These are phyloP conservation scores for Flaveria trinervia DNA, from an alignment of 129 eudicot species.

Conservation along the genomic window DNA sequence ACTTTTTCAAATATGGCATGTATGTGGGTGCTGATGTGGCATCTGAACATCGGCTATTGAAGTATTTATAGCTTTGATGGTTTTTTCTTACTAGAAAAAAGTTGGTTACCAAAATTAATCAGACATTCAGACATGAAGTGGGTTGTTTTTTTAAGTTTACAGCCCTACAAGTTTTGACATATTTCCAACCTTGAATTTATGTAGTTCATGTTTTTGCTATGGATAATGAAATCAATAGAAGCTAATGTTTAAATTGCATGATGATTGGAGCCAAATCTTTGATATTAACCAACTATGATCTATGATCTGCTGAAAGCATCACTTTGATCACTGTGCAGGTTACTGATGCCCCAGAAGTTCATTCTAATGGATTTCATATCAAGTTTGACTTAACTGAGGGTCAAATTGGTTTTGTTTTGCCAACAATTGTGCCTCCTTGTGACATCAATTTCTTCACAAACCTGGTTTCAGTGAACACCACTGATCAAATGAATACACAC, in stretches of 20 bases:
- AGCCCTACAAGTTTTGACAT: too few relatives aligned
- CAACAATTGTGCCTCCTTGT: conserved; percentile 82
- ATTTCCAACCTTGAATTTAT: too few relatives aligned
- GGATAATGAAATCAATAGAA: too few relatives aligned
- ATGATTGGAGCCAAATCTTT: neutral
- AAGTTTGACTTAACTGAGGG: conserved; percentile 89
- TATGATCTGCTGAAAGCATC: conserved; percentile 5
- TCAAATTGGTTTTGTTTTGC: conserved; percentile 92
- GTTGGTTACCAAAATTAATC: neutral
- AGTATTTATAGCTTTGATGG: neutral
- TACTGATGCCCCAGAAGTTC: conserved; percentile 97
- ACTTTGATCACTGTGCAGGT: conserved; percentile 49
- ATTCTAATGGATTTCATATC: conserved; percentile 92
- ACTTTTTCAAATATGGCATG: neutral
- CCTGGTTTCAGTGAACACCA: conserved; percentile 41
- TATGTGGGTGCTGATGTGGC: neutral
- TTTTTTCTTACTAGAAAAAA: neutral
- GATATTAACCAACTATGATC: neutral
- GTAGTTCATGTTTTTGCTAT: too few relatives aligned
- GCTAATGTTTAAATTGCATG: neutral
- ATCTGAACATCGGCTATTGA: neutral
- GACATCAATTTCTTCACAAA: conserved; percentile 49
- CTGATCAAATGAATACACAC: conserved; percentile 36
- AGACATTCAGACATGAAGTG: too few relatives aligned
- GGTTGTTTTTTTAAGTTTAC: too few relatives aligned